Base-by-base conservation (phyloP, 352 stramenopile genomes). In the Halophytophthora polymorphica region DNA sequence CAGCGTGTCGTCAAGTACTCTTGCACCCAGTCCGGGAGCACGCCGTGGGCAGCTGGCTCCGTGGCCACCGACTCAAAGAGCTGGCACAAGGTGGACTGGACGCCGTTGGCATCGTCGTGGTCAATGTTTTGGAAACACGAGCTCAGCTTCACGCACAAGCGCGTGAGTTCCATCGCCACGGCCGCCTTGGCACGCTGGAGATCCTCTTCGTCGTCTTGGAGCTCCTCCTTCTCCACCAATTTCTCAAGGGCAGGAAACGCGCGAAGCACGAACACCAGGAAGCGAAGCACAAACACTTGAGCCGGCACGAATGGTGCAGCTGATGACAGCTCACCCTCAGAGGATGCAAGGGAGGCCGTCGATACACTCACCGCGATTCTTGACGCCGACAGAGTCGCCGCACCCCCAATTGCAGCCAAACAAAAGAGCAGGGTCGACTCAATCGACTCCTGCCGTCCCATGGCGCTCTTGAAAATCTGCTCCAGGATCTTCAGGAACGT, bases 121-220 rank as follows among this genome's bases (percentile, higher is more conserved):
- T 58, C 42, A 7, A 21, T 45, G 15, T 54, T 54, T 29, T 61
- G 53, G 39, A 67, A 61, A 21, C 43, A 74, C 5, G 71, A 81
- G 10, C 69, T 75, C 45, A 90, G 33, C 8, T 73, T 72, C 17
- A 89, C 61, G 45, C 72, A 83, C 35, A 85, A 21, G 7, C 63
- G 59, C 17, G 82, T 56, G 19, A 88, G 42, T 36, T 90, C 82
- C 21, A 69, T 62, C n/a, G 62, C 69, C 12, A 89, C 49, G 0
- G 70, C 53, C 23, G 65, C 60, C 25, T 80, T 79, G 8, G 73
- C 69, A n/a, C 42, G 58, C 23, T 58, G 56, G 7, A 88, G 45
- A 22, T 80, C 74, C 14, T 85, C 70, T 69, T 88, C 74, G 22
- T 90, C 73, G 34, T 90, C 79, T 56, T 75, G 77, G 14, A 90